Evolutionary conservation across 2,329 filamentous ascomycete genomes (phyloP).

Genomic region (Chrysoporthe cubensis): DNA sequence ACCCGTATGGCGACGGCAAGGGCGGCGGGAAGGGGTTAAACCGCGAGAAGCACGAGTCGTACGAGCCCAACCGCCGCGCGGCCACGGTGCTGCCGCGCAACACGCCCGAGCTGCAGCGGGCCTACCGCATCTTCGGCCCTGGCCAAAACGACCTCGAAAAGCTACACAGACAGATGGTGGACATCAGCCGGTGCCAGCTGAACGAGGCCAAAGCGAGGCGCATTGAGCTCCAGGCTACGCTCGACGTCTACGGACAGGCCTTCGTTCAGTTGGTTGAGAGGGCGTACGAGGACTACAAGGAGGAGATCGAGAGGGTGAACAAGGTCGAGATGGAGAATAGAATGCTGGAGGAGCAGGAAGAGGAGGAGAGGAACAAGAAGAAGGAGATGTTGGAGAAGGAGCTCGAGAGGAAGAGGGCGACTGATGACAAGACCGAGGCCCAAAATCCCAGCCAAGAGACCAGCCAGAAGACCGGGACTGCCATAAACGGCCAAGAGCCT

Average conservation of each 20-base stretch:
- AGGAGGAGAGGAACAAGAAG: background rate
- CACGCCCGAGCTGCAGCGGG: slow-evolving; percentile 13
- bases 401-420: background rate
- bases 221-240: background rate
- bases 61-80: background rate
- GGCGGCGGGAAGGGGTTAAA: background rate
- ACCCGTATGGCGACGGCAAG: slow-evolving; percentile 1
- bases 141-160: background rate
- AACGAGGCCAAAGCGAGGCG: background rate
- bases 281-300: slow-evolving; percentile 7
- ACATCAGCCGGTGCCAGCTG: background rate
- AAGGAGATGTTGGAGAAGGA: background rate
- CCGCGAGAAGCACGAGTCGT: background rate
- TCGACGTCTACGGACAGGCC: background rate
- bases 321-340: background rate
- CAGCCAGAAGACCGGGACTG: background rate
- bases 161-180: background rate
- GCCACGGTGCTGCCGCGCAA: slow-evolving; percentile 3
- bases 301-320: slow-evolving; percentile 20
- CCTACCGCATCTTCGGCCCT: slow-evolving; percentile 25
- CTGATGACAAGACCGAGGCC: background rate
- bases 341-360: background rate
- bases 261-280: background rate
- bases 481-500: background rate
- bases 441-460: background rate